These are phyloP conservation scores for Diaporthe humulicola DNA, from an alignment of 2,329 filamentous ascomycete species.

Conservation along the genomic window DNA sequence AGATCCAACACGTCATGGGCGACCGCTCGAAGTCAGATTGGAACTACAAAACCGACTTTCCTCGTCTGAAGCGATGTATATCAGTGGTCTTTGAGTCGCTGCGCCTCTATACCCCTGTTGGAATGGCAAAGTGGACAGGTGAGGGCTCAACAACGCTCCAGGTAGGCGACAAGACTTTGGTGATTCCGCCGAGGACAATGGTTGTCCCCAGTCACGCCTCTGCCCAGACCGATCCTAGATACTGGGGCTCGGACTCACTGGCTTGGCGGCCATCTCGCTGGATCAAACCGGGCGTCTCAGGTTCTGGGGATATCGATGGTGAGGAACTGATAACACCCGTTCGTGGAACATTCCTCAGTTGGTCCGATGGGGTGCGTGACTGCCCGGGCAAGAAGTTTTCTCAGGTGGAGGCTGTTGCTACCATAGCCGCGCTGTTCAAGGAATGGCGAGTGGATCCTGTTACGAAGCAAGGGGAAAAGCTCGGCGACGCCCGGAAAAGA, in stretches of 20 bases:
- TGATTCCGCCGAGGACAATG: constrained; percentile 44
- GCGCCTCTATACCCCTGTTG: constrained; percentile 54
- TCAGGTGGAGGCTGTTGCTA: constrained; percentile 50
- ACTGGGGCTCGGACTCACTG: constrained; percentile 46
- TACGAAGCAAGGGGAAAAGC: constrained; percentile 39
- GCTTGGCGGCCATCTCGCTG: constrained; percentile 46
- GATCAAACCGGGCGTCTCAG: constrained; percentile 35
- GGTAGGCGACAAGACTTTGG: constrained; percentile 40
- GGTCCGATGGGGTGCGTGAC: constrained; percentile 49
- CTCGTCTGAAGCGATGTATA: constrained; percentile 56
- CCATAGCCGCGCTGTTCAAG: constrained; percentile 45
- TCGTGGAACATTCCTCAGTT: constrained; percentile 44
- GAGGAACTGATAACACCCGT: constrained; percentile 42
- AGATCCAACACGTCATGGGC: constrained; percentile 48
- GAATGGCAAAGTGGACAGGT: constrained; percentile 30
- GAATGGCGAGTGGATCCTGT: constrained; percentile 46
- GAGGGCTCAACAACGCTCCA: not conserved
- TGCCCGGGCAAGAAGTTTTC: constrained; percentile 51
- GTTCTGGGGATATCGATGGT: not conserved
- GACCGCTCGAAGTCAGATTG: constrained; percentile 44
- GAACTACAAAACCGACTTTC: constrained; percentile 53
- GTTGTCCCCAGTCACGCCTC: constrained; percentile 41
- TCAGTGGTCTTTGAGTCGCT: constrained; percentile 58
- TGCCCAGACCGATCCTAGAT: constrained; percentile 45
- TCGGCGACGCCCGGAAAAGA: constrained; percentile 40